Conservation (phyloP, 2,329 filamentous ascomycete genomes). For the Pyricularia grisea region DNA sequence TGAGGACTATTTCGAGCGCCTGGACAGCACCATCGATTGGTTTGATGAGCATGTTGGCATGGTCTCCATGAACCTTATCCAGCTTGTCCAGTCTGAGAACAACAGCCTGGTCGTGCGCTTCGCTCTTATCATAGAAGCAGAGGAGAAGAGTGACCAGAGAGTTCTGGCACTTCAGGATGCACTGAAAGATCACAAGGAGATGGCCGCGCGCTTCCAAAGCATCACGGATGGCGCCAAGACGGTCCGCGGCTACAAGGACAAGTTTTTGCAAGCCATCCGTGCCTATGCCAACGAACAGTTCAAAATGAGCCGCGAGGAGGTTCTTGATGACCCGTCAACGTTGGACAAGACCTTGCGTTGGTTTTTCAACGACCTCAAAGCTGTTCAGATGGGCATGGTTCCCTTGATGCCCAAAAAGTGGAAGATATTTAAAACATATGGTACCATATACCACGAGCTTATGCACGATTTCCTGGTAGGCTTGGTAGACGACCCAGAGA, state of each 20-base stretch:
- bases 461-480: slow-evolving; percentile 91
- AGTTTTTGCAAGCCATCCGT: slow-evolving; percentile 76
- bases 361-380: slow-evolving; percentile 97
- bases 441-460: slow-evolving; percentile 79
- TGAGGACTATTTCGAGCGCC: slow-evolving; percentile 76
- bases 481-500: slow-evolving; percentile 73
- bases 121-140: slow-evolving; percentile 85
- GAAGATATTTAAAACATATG: slow-evolving; percentile 89
- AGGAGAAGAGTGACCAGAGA: slow-evolving; percentile 92
- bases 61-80: slow-evolving; percentile 83
- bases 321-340: slow-evolving; percentile 72
- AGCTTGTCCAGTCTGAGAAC: slow-evolving; percentile 77
- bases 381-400: slow-evolving; percentile 87
- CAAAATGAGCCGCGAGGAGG: slow-evolving; percentile 59
- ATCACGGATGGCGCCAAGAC: slow-evolving; percentile 91
- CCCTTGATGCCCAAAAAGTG: slow-evolving; percentile 90
- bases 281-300: slow-evolving; percentile 67
- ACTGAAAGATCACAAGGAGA: slow-evolving; percentile 89
- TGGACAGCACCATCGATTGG: slow-evolving; percentile 84
- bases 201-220: slow-evolving; percentile 86
- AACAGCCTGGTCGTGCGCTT: slow-evolving; percentile 83
- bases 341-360: slow-evolving; percentile 86
- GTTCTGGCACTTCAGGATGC: slow-evolving; percentile 89
- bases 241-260: slow-evolving; percentile 91
- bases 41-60: slow-evolving; percentile 92